phyloP scores from a whole-genome alignment of 176 grass and related monocot species.

The Chloris gayana region DNA sequence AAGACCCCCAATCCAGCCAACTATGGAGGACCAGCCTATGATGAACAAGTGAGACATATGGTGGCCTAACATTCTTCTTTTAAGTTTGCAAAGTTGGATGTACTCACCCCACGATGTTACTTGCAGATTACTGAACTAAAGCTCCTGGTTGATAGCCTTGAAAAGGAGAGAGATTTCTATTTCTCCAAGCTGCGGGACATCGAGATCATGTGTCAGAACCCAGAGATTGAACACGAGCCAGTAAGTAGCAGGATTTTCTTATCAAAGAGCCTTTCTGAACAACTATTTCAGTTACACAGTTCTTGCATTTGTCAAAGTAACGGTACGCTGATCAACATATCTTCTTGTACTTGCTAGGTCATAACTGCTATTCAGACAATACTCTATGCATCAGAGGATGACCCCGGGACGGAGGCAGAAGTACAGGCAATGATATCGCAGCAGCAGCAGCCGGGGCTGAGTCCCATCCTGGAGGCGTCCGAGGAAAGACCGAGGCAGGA shows the following conservation, averaged over 20 bases:
- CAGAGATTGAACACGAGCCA: conserved; percentile 63
- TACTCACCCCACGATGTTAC: neutral
- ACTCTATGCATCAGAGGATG: conserved; percentile 73
- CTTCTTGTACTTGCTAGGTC: conserved; percentile 52
- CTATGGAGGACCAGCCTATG: conserved; percentile 59
- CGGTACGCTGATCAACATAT: neutral
- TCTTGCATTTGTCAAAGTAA: neutral
- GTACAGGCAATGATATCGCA: conserved; percentile 64
- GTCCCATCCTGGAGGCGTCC: conserved; percentile 65
- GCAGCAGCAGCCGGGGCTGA: conserved; percentile 48
- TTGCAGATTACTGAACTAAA: conserved; percentile 94
- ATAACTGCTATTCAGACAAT: conserved; percentile 66
- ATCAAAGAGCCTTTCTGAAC: conserved; percentile 6
- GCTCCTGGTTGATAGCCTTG: conserved; percentile 82
- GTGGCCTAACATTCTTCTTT: neutral
- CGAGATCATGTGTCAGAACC: conserved; percentile 81
- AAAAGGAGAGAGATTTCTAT: conserved; percentile 98
- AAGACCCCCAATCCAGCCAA: conserved; percentile 49
- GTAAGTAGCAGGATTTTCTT: conserved; percentile 42
- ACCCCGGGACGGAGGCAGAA: conserved; percentile 42
- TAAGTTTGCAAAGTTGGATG: neutral
- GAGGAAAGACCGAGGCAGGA: conserved; percentile 72
- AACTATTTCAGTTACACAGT: neutral
- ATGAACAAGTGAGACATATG: conserved; percentile 64
- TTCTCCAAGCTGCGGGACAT: conserved; percentile 93